A percentile compares a stretch with the other conserved stretches of the same genome.
Conservation (phyloP, 208 protist genomes). For the Angomonas desouzai region DNA sequence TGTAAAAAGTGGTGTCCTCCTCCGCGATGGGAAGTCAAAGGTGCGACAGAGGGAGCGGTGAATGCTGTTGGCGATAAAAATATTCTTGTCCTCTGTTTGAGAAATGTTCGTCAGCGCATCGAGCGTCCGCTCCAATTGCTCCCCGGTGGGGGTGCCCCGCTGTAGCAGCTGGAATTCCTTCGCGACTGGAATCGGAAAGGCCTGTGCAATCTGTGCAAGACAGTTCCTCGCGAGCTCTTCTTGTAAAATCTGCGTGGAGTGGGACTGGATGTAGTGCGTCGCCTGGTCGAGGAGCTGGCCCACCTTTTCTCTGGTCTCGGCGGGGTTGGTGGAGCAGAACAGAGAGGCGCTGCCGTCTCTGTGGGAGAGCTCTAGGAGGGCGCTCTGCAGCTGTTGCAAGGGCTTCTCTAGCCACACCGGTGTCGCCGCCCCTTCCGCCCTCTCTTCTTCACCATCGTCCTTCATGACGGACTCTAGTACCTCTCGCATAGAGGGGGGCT, state of each 20-base stretch:
- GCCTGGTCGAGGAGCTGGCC: background rate
- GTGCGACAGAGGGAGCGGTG: constrained; percentile 12
- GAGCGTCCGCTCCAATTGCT: constrained; percentile 8
- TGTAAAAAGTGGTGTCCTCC: constrained; percentile 11
- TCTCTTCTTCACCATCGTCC: background rate
- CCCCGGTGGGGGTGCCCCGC: background rate
- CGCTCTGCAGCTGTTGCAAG: constrained; percentile 1
- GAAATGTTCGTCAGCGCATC: constrained; percentile 4
- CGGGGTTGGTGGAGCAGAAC: background rate
- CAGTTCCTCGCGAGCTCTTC: background rate
- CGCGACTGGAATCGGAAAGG: background rate
- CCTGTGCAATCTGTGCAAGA: background rate
- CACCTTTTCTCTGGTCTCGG: background rate
- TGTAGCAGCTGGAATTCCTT: constrained; percentile 1
- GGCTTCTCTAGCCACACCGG: constrained; percentile 23
- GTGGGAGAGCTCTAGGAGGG: background rate
- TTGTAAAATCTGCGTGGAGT: background rate
- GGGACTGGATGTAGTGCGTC: background rate
- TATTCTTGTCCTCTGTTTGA: constrained; percentile 22
- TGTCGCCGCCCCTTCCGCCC: background rate
- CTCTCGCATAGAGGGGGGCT: constrained; percentile 18
- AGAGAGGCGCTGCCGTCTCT: background rate
- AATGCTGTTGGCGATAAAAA: constrained; percentile 24
- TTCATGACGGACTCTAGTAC: constrained; percentile 1
- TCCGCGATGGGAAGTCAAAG: constrained; percentile 2